Base-by-base conservation (phyloP, 495 filamentous ascomycete species). In the Xylaria flabelliformis region DNA sequence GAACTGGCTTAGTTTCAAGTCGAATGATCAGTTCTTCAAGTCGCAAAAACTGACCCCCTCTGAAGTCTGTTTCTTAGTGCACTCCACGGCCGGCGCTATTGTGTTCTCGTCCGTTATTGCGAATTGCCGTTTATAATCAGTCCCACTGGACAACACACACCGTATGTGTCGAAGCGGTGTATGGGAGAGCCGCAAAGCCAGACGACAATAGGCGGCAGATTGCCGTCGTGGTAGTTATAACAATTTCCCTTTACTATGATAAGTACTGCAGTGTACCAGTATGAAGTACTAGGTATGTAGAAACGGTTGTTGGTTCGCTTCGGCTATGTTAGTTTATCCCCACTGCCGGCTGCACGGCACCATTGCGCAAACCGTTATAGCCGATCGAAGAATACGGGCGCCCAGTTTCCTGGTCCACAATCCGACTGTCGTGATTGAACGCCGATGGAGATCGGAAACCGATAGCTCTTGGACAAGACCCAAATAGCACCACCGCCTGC, bases 281-380 rank as follows among this genome's bases (percentile, higher is more conserved):
- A 29, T 17, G 15, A n/a, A 53, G 46, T 36, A 36, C 3, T 29
- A 29, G n/a, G n/a, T n/a, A n/a, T n/a, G 32, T 19, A 5, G 42
- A 64, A 66, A 29, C 26, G 21, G 2, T 24, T 32, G 64, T 39
- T 48, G 46, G 64, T 7, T 67, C 5, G 64, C 46, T 10, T 50
- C 15, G 10, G 50, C 7, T 56, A 21, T 13, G 65, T 41, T 51
- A 53, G 15, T 21, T 39, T n/a, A 7, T 10, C 36, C 36, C 36
- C 36, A 39, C 36, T 39, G 19, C 19, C n/a, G 48, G 65, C 42
- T 61, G 17, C 39, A 39, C 24, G 26, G 34, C 34, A 19, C 48
- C 42, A 67, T 56, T 55, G 65, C 36, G 15, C 50, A 26, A 65
- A 55, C 65, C 44, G 29, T 67, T 26, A 42, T 44, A 19, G 36